Base-by-base conservation (phyloP, 2,329 filamentous ascomycete genomes). In the Hirsutella rhossiliensis region DNA sequence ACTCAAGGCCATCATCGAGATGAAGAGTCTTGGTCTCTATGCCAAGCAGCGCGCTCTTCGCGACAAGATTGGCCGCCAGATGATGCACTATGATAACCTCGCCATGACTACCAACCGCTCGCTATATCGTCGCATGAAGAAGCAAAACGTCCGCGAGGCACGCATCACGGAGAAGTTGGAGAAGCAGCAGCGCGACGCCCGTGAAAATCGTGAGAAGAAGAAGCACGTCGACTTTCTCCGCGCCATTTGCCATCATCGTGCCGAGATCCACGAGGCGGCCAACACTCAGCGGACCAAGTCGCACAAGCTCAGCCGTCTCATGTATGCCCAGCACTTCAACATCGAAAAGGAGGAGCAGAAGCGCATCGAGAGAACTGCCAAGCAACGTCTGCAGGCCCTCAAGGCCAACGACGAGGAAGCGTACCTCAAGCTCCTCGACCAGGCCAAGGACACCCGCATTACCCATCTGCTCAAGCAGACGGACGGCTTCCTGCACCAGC, bases 311-410 rank as follows among this genome's bases (percentile, higher is more conserved):
- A 87, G 88, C 52, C 84, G 87, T 45, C 76, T 89, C 63, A 96
- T 97, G 87, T 76, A 85, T 50, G 68, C 75, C 45, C 89, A 95
- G 48, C 92, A 98, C 63, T 85, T 89, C 65, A 87, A 90, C 62
- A 97, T 98, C 61, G 92, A 98, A 64, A 95, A 95, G 68, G 92
- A 98, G 72, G 92, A 98, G 68, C 90, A 97, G 75, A 97, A 95
- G 71, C 86, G 92, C 50, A 85, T 98, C 52, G 92, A 98, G 69
- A 79, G 92, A 51, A 98, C 90, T 11, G 92, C 92, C 51, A 98
- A 98, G 73, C 92, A 98, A 66, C 92, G 92, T 96, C 81, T 98
- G 52, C 90, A 97, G 65, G 92, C 92, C 48, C 76, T 98, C 62
- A 97, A 96, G 69, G 90, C 92, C 56, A 94, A 98, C 80, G 92